Evolutionary conservation across 768 basidiomycete genomes (phyloP).

Genomic region (Termitomyces titanicus): DNA sequence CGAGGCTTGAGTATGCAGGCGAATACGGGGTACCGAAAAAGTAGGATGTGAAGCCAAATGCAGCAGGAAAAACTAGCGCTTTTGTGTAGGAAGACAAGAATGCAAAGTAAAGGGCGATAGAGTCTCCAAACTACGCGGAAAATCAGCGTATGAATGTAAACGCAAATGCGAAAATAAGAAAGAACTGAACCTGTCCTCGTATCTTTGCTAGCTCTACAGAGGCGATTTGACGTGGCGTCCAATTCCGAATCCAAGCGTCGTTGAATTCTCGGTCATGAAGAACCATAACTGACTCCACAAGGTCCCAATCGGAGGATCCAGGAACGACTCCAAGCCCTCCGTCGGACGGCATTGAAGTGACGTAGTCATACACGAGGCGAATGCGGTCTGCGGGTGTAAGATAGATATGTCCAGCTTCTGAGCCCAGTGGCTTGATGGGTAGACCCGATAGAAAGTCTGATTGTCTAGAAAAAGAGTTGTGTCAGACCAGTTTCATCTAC

Average conservation of each 20-base stretch:
- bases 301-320: slow-evolving; percentile 68
- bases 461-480: slow-evolving; percentile 38
- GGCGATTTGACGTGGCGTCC: slow-evolving; percentile 64
- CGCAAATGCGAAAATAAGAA: background rate
- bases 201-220: slow-evolving; percentile 66
- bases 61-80: slow-evolving; percentile 72
- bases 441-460: slow-evolving; percentile 77
- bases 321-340: slow-evolving; percentile 84
- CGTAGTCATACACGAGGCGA: slow-evolving; percentile 69
- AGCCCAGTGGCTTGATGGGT: slow-evolving; percentile 47
- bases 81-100: slow-evolving; percentile 85
- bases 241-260: slow-evolving; percentile 70
- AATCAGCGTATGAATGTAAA: background rate
- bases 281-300: slow-evolving; percentile 77
- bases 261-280: slow-evolving; percentile 86
- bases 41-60: slow-evolving; percentile 66
- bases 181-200: slow-evolving; percentile 55
- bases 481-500: background rate
- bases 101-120: slow-evolving; percentile 83
- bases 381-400: slow-evolving; percentile 75
- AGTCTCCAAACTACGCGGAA: slow-evolving; percentile 61
- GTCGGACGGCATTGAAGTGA: slow-evolving; percentile 68
- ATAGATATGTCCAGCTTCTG: slow-evolving; percentile 39
- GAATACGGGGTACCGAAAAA: slow-evolving; percentile 72
- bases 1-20: slow-evolving; percentile 66